Percentiles rank a stretch among this genome's conserved stretches.
Evolutionary conservation across 192 early-diverging fungal species (phyloP).

Genomic region (Helicostylum pulchrum): DNA sequence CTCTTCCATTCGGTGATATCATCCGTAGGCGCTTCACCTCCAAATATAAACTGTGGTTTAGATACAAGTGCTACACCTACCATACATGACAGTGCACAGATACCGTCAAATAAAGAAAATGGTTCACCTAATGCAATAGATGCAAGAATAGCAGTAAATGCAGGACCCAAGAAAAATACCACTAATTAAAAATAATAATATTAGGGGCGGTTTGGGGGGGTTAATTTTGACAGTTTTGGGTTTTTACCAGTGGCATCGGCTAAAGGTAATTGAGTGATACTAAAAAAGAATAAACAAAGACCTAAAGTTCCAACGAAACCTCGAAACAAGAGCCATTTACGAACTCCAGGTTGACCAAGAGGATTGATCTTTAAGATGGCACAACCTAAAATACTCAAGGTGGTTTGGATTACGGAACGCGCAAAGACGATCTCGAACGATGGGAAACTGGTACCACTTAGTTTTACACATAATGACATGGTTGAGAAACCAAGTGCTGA

Average conservation of each 20-base stretch:
- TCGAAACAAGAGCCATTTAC: slow-evolving; percentile 59
- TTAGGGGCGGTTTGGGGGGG: no score
- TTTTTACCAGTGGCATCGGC: slow-evolving; percentile 64
- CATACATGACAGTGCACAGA: slow-evolving; percentile 54
- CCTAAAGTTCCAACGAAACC: slow-evolving; percentile 65
- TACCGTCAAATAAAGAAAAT: slow-evolving; percentile 54
- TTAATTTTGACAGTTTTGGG: neutral
- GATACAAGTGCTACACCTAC: slow-evolving; percentile 56
- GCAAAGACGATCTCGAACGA: slow-evolving; percentile 71
- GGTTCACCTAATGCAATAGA: slow-evolving; percentile 58
- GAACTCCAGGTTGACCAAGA: slow-evolving; percentile 47
- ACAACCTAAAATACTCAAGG: slow-evolving; percentile 57
- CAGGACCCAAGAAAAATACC: slow-evolving; percentile 73
- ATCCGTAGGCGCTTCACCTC: neutral
- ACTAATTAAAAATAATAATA: slow-evolving; percentile 27
- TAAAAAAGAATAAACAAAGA: slow-evolving; percentile 69
- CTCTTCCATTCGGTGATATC: slow-evolving; percentile 7
- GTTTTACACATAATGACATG: slow-evolving; percentile 73
- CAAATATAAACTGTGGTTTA: slow-evolving; percentile 49
- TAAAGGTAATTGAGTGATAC: slow-evolving; percentile 61
- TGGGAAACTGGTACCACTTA: slow-evolving; percentile 54
- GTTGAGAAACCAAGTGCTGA: slow-evolving; percentile 70
- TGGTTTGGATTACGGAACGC: slow-evolving; percentile 64
- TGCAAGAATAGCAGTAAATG: slow-evolving; percentile 73
- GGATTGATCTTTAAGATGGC: slow-evolving; percentile 47